A percentile compares a stretch with the other conserved stretches of the same genome.
These are phyloP conservation scores for Boletus edulis DNA, from an alignment of 768 basidiomycete species.

Conservation along the genomic window DNA sequence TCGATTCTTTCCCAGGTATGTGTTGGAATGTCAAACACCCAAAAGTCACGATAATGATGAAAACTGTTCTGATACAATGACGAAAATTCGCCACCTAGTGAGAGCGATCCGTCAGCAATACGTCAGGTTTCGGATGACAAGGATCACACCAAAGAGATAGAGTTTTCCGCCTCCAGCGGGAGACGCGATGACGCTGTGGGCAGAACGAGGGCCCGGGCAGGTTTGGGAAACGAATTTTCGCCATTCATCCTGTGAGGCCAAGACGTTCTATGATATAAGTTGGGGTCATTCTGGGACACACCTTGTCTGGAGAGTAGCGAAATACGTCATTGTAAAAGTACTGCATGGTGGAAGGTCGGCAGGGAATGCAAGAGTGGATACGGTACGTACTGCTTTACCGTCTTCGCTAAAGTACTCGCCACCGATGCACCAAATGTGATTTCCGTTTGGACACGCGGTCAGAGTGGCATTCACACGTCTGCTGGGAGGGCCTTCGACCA, in stretches of 20 bases:
- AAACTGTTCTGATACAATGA: conserved; percentile 80
- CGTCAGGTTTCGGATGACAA: background rate
- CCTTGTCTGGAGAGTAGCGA: conserved; percentile 83
- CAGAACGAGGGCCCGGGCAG: conserved; percentile 84
- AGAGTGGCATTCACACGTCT: conserved; percentile 82
- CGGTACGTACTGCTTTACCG: conserved; percentile 59
- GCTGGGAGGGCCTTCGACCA: conserved; percentile 79
- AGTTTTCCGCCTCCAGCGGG: conserved; percentile 83
- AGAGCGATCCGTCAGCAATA: background rate
- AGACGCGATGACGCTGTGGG: conserved; percentile 76
- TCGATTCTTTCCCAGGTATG: conserved; percentile 89
- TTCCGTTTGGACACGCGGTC: conserved; percentile 75
- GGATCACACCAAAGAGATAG: conserved; percentile 66
- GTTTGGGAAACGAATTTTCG: conserved; percentile 79
- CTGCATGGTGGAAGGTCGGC: conserved; percentile 32
- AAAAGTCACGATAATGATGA: conserved; percentile 88
- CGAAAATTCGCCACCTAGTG: conserved; percentile 81
- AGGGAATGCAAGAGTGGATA: background rate
- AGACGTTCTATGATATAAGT: background rate
- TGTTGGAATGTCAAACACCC: conserved; percentile 78
- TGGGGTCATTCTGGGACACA: conserved; percentile 16
- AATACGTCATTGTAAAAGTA: conserved; percentile 89
- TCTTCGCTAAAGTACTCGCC: conserved; percentile 90
- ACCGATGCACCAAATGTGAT: conserved; percentile 80
- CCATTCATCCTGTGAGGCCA: conserved; percentile 79